phyloP scores from a whole-genome alignment of 2,329 filamentous ascomycete species.

The Teratosphaeria nubilosa region DNA sequence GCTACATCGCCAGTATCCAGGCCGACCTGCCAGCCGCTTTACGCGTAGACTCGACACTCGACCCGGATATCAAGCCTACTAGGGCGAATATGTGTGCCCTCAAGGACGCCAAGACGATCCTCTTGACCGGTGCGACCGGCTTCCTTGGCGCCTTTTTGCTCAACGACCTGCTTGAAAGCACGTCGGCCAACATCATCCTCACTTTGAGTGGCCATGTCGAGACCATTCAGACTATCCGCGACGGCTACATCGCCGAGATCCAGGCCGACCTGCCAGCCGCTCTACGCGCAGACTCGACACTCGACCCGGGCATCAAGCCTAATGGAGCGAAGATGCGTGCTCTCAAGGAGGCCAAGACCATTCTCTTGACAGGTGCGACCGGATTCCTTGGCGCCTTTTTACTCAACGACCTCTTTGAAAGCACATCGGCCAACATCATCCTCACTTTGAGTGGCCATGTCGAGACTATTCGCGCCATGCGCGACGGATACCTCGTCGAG shows the following conservation, averaged over 20 bases:
- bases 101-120: slow-evolving; percentile 58
- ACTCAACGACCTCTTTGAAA: slow-evolving; percentile 57
- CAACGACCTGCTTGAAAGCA: slow-evolving; percentile 58
- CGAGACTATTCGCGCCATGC: too few relatives aligned
- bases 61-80: slow-evolving; percentile 51
- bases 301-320: slow-evolving; percentile 59
- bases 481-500: too few relatives aligned
- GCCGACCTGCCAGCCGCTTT: slow-evolving; percentile 59
- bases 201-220: slow-evolving; percentile 64
- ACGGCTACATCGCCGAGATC: slow-evolving; percentile 62
- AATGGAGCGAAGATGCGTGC: slow-evolving; percentile 42
- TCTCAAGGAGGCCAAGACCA: slow-evolving; percentile 55
- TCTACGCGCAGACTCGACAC: slow-evolving; percentile 53
- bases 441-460: too few relatives aligned
- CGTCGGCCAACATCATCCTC: slow-evolving; percentile 57
- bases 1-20: slow-evolving; percentile 65
- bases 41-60: slow-evolving; percentile 57
- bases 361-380: slow-evolving; percentile 66
- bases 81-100: slow-evolving; percentile 50
- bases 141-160: too few relatives aligned
- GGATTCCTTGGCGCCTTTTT: too few relatives aligned
- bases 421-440: slow-evolving; percentile 57
- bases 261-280: slow-evolving; percentile 66
- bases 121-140: too few relatives aligned
- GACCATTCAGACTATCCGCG: slow-evolving; percentile 60